Evolutionary conservation across 1,284 basidiomycete species (phyloP), one percentile per base, ranked within the genome.

Genomic region (Inonotus hispidus): DNA sequence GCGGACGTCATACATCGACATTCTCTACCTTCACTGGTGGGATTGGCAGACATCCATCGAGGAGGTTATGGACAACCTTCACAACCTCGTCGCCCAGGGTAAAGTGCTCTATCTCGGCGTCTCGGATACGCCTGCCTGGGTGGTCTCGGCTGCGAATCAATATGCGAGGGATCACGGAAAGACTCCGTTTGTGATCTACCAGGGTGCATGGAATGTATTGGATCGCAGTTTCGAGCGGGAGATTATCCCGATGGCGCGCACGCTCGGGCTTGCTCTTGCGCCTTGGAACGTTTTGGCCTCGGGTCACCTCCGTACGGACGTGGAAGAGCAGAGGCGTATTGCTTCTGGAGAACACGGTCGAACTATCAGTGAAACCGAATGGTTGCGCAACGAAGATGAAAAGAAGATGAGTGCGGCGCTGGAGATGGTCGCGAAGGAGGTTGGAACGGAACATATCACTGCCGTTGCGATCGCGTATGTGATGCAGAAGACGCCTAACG

Each of bases 171-270:
- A 75, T 27, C 72, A 76, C 47, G 78, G 76, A 14, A 74, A 79
- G 66, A 76, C 78, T 0, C 80, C 78, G 1, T 83, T 83, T 65
- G 71, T 74, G 2, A 73, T 83, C 61, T 83, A 83, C 66, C 81
- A 83, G 65, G 82, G 81, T 21, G 64, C 66, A 19, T 83, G 82
- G 81, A 80, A 73, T 60, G 72, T 81, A n/a, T 69, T 79, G 59
- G 47, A 69, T 8, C 74, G 81, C n/a, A 74, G 74, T 38, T 74
- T 82, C 54, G 81, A 82, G 70, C 70, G 79, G 6, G 81, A 83
- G 5, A 81, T 83, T 56, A 73, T 83, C 37, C 81, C 79, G 1
- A 82, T 83, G 80, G 73, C 71, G 8, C 71, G 74, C 23, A 65
- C 66, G 13, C 71, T 77, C 65, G 80, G 61, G 2, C 75, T 75